Percentiles rank a stretch among this genome's conserved stretches.
Conservation (phyloP, 768 basidiomycete genomes). For the Mycena galericulata region DNA sequence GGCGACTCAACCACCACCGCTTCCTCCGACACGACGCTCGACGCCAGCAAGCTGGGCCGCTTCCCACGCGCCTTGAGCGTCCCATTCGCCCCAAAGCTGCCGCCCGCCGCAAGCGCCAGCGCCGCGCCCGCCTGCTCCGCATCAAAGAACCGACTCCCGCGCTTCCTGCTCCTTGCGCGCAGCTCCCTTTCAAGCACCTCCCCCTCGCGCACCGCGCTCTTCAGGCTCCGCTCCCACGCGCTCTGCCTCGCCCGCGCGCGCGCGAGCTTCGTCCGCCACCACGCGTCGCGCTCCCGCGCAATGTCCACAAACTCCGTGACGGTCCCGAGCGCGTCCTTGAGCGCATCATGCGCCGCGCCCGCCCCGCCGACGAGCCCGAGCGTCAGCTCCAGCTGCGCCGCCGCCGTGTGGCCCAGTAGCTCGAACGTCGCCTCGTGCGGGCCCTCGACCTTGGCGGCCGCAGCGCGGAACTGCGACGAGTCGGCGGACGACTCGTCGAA, state of each 20-base stretch:
- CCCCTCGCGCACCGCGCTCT: conserved; percentile 87
- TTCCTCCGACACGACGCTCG: conserved; percentile 21
- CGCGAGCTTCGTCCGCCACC: conserved; percentile 75
- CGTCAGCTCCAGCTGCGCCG: conserved; percentile 85
- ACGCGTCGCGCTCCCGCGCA: conserved; percentile 83
- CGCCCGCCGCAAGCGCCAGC: conserved; percentile 3
- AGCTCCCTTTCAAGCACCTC: conserved; percentile 87
- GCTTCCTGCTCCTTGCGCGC: conserved; percentile 65
- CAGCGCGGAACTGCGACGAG: conserved; percentile 48
- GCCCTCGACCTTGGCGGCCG: conserved; percentile 51
- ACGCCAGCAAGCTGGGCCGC: conserved; percentile 20
- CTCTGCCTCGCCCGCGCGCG: conserved; percentile 71
- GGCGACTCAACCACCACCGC: conserved; percentile 21
- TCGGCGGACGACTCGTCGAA: conserved; percentile 56
- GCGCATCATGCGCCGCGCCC: conserved; percentile 57
- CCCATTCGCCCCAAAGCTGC: too few species aligned
- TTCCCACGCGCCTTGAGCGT: conserved; percentile 38
- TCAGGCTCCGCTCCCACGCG: conserved; percentile 93
- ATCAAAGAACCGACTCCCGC: conserved; percentile 70
- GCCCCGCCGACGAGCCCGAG: conserved; percentile 58
- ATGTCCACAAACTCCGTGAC: conserved; percentile 79
- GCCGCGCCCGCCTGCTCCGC: conserved; percentile 42
- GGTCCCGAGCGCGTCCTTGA: conserved; percentile 69
- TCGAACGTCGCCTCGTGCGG: conserved; percentile 73
- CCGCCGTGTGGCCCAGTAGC: conserved; percentile 74